Base-by-base conservation (phyloP, 2,329 filamentous ascomycete species). In the Simplicillium aogashimaense region DNA sequence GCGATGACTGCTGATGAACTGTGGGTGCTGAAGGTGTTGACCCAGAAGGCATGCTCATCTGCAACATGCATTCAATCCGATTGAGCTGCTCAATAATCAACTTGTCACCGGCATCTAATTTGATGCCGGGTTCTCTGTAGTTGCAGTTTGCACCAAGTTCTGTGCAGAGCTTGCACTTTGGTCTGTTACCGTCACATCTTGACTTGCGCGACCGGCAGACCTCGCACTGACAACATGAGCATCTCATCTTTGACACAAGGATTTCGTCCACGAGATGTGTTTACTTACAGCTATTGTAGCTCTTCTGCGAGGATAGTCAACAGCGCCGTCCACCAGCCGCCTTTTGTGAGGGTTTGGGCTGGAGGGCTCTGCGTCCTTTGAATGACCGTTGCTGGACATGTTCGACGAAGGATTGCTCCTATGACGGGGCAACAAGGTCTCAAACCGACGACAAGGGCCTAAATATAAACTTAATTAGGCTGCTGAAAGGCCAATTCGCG, bases 81-180 rank as follows among this genome's bases (percentile, higher is more conserved):
- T 74, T 78, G 29, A 92, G 68, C 41, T 83, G 81, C 56, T 90
- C 86, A 30, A 92, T 65, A 45, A 92, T 92, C 42, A 92, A 69
- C 63, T 89, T 90, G 66, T 90, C 86, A 48, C 86, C 86, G 29
- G 85, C 84, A 57, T 92, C 86, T 9, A 92, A 74, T 63, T 92
- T 92, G 66, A 90, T 86, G 3, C 85, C 85, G 7, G 86, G 86
- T 57, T 92, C 86, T 47, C 86, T 76, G 59, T 92, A 92, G 48
- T 89, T 74, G 59, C 86, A 92, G 47, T 90, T 83, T 35, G 84
- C 86, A 40, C 85, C 83, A 32, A 90, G 68, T 56, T 90, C 86
- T 9, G 81, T 79, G 62, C 86, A 92, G 29, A 92, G 77, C 59
- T 86, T 83, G 65, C 86, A 92, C 60, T 88, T 90, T 35, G 86